Evolutionary conservation across 108 stramenopile species (phyloP).

Genomic region (Cyclotella sp.): DNA sequence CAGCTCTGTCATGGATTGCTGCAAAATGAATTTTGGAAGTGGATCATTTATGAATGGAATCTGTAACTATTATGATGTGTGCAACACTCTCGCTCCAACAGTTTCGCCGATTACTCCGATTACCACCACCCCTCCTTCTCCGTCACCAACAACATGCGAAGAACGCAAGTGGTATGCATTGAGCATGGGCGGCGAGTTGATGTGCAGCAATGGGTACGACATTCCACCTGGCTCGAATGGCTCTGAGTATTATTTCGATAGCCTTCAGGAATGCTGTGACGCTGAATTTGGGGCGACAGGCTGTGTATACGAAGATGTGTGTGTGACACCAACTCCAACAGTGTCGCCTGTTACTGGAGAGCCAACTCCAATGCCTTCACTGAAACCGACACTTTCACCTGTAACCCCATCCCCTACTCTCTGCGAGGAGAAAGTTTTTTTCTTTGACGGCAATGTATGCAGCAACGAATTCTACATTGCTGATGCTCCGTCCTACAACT

Average conservation of each 20-base stretch:
- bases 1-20: background rate
- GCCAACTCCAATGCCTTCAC: background rate
- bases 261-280: background rate
- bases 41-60: background rate
- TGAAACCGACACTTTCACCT: background rate
- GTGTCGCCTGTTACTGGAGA: background rate
- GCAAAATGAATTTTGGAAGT: background rate
- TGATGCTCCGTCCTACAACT: conserved; percentile 3
- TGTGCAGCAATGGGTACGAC: conserved; percentile 1
- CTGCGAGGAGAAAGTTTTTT: background rate
- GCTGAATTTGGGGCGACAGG: background rate
- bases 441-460: conserved; percentile 6
- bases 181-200: background rate
- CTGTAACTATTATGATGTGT: background rate
- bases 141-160: background rate
- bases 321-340: conserved; percentile 1
- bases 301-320: background rate
- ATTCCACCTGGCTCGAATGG: background rate
- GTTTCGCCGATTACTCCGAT: background rate
- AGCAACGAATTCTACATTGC: conserved; percentile 9
- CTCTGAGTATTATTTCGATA: conserved; percentile 3
- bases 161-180: conserved; percentile 15
- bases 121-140: background rate
- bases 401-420: conserved; percentile 2
- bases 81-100: background rate